A percentile compares a stretch with the other conserved stretches of the same genome.
Evolutionary conservation across 495 filamentous ascomycete species (phyloP).

Genomic region (Lentithecium fluviatile): DNA sequence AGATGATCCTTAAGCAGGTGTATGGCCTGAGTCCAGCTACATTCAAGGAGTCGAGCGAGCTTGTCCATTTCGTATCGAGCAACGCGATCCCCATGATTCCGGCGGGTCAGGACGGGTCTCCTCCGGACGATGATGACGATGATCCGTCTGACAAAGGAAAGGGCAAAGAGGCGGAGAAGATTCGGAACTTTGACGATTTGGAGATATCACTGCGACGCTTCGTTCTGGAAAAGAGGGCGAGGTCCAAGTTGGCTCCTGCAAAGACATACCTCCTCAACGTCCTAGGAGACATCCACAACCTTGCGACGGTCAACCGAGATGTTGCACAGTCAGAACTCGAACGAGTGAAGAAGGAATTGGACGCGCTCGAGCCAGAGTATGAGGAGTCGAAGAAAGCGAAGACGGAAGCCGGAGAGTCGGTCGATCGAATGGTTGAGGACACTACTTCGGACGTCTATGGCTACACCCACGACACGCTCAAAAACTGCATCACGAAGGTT

Average conservation of each 20-base stretch:
- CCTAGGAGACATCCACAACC: slow-evolving; percentile 74
- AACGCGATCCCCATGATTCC: slow-evolving; percentile 79
- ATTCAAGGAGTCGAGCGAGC: slow-evolving; percentile 84
- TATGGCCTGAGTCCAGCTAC: slow-evolving; percentile 80
- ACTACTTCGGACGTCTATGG: slow-evolving; percentile 82
- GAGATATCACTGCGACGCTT: slow-evolving; percentile 88
- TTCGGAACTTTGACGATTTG: slow-evolving; percentile 82
- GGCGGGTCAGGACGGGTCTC: slow-evolving; percentile 53
- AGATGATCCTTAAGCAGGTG: slow-evolving; percentile 90
- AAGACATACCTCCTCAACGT: slow-evolving; percentile 96
- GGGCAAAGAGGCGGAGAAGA: slow-evolving; percentile 82
- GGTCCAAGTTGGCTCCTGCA: slow-evolving; percentile 92
- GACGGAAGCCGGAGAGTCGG: slow-evolving; percentile 74
- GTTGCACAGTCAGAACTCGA: slow-evolving; percentile 83
- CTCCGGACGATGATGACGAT: slow-evolving; percentile 58
- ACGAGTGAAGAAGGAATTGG: slow-evolving; percentile 74
- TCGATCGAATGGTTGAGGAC: slow-evolving; percentile 78
- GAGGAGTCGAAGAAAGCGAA: slow-evolving; percentile 81
- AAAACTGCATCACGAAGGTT: slow-evolving; percentile 67
- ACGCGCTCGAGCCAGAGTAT: slow-evolving; percentile 78
- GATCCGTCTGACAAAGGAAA: slow-evolving; percentile 51
- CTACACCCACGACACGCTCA: slow-evolving; percentile 71
- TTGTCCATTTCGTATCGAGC: slow-evolving; percentile 97
- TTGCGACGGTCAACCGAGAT: slow-evolving; percentile 85
- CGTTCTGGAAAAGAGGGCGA: slow-evolving; percentile 91